These are phyloP conservation scores for Tetrapisispora taiwanensis DNA, from an alignment of 805 yeast genomes.

Conservation along the genomic window DNA sequence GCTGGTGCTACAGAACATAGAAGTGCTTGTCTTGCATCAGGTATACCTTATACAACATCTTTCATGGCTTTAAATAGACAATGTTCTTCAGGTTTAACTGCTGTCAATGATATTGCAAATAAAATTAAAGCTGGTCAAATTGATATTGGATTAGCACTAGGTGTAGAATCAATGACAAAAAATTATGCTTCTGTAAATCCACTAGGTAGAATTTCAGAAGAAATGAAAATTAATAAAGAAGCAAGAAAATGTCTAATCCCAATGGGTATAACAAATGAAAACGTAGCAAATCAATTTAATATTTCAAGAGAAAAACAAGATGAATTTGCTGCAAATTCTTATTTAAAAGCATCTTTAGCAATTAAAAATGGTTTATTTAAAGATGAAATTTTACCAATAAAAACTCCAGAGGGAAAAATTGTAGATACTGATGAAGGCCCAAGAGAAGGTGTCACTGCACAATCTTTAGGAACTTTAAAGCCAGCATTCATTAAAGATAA, in stretches of 20 bases:
- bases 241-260: constrained; percentile 80
- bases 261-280: constrained; percentile 94
- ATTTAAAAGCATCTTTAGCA: constrained; percentile 74
- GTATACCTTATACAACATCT: constrained; percentile 71
- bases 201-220: constrained; percentile 49
- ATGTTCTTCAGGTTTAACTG: constrained; percentile 90
- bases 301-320: constrained; percentile 71
- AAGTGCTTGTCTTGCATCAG: constrained; percentile 86
- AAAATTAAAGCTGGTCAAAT: constrained; percentile 83
- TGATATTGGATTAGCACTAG: constrained; percentile 81
- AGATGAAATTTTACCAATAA: constrained; percentile 81
- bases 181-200: constrained; percentile 71
- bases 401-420: constrained; percentile 36
- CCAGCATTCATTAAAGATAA: constrained; percentile 73
- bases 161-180: constrained; percentile 90
- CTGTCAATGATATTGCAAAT: constrained; percentile 81
- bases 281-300: constrained; percentile 60
- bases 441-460: constrained; percentile 74
- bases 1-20: constrained; percentile 95
- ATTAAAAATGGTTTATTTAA: constrained; percentile 62
- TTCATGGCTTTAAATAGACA: constrained; percentile 84
- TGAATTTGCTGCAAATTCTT: constrained; percentile 78
- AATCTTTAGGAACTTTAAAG: constrained; percentile 58
- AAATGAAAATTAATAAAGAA: constrained; percentile 34
- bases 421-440: constrained; percentile 83